Base-by-base conservation (phyloP, 768 basidiomycete genomes). In the Albatrellus ellisii region DNA sequence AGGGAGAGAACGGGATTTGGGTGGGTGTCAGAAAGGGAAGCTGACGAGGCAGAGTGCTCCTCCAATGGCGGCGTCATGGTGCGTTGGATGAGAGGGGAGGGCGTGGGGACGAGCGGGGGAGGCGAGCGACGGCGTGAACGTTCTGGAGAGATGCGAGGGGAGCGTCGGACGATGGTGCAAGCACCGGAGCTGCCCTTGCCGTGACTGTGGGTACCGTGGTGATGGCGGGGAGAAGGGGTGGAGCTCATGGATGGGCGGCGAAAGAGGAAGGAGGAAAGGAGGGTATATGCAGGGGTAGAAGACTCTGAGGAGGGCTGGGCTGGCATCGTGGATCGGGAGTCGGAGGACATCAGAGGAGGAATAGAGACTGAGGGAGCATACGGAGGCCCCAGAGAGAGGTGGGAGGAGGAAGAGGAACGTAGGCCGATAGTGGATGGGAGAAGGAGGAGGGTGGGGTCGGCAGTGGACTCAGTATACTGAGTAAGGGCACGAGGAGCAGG, bases 401-500 rank as follows among this genome's bases (percentile, higher is more conserved):
- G 46, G 27, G 40, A 48, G 43, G 20, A 52, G 36, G 42, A 17
- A 2, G 52, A 15, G 0, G 57, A 47, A 34, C 78, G 73, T 2
- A 81, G 52, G 17, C 85, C 84, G 29, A 85, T 62, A 0, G 84
- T 87, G 6, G 80, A 76, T 5, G 84, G 84, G 1, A 87, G 59
- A 9, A 64, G 51, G 36, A 87, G 73, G 6, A 62, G 50, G n/a
- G 66, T 61, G 11, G 68, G 62, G 50, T 76, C 72, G 21, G 69
- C 59, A 3, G 67, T 63, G 8, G 77, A 73, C 40, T 70, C 77
- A 27, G 81, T 67, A 52, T 77, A 84, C 56, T 83, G 77, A 1
- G 85, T 86, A 27, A 88, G 53, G 2, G 85, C 81, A 28, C 82
- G 70, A 1, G 85, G 82, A 7, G 85, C 69, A 21, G 76, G 80